These are phyloP conservation scores for Schrenkiella parvula DNA, from an alignment of 345 rosid genomes.

Conservation along the genomic window DNA sequence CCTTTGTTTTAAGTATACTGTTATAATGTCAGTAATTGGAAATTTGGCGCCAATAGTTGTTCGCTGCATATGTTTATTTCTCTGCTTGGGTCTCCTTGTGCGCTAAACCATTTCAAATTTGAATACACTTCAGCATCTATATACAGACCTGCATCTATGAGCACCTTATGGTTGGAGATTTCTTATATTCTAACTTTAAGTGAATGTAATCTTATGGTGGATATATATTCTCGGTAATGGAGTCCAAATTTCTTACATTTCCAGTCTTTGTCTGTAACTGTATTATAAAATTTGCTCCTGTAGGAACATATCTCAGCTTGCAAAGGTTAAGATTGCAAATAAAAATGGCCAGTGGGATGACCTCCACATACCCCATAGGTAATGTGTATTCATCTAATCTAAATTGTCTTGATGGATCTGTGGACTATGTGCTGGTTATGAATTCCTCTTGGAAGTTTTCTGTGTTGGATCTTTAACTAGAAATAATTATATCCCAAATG, in stretches of 20 bases:
- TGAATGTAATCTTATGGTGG: background rate
- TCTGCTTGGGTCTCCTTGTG: background rate
- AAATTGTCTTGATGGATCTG: constrained; percentile 1
- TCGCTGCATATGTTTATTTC: background rate
- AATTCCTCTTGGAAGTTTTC: constrained; percentile 8
- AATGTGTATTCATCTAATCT: background rate
- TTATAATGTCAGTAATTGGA: too few relatives aligned
- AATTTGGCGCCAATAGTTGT: too few relatives aligned
- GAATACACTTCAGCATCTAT: background rate
- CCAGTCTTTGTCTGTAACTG: background rate
- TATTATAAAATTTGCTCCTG: background rate
- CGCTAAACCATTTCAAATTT: constrained; percentile 7
- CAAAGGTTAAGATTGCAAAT: constrained; percentile 75
- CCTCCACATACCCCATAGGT: constrained; percentile 59
- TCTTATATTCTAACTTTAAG: background rate
- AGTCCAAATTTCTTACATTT: constrained; percentile 1
- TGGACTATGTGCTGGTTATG: background rate
- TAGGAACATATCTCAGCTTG: constrained; percentile 87
- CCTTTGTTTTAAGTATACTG: too few relatives aligned
- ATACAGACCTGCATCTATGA: background rate
- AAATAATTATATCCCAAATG: background rate
- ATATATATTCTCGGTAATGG: background rate
- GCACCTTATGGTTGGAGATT: background rate
- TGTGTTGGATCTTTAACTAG: background rate
- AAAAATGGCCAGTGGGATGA: constrained; percentile 63